Evolutionary conservation across 352 stramenopile genomes (phyloP).

Genomic region (Phytophthora boehmeriae): DNA sequence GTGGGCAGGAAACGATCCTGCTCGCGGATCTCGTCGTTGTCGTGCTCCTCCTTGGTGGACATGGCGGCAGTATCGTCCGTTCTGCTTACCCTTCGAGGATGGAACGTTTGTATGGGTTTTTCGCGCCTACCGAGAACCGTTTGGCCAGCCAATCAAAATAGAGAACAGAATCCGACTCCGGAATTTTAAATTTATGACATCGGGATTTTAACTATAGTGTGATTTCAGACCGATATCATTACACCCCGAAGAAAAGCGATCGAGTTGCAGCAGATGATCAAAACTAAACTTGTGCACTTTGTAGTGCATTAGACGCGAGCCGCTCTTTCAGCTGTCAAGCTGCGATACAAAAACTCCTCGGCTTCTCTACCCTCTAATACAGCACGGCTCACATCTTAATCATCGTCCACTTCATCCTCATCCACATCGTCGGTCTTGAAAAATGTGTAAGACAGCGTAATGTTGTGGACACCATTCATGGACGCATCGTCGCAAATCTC

Average conservation of each 20-base stretch:
- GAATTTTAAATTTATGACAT: too few species aligned
- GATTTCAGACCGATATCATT: too few species aligned
- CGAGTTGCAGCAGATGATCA: background rate
- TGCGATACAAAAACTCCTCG: background rate
- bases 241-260: too few species aligned
- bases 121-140: background rate
- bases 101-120: slow-evolving; percentile 20
- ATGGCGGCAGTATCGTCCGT: slow-evolving; percentile 37
- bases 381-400: slow-evolving; percentile 20
- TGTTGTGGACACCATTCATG: slow-evolving; percentile 96
- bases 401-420: slow-evolving; percentile 88
- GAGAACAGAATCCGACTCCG: background rate
- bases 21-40: slow-evolving; percentile 92
- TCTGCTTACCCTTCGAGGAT: slow-evolving; percentile 5
- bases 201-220: too few species aligned
- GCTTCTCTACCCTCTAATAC: background rate
- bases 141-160: background rate
- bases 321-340: background rate
- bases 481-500: slow-evolving; percentile 97
- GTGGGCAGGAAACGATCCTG: slow-evolving; percentile 99
- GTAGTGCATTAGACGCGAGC: background rate
- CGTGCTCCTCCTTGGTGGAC: slow-evolving; percentile 85
- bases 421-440: slow-evolving; percentile 97
- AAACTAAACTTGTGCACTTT: slow-evolving; percentile 2
- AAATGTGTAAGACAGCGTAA: slow-evolving; percentile 99